Base-by-base conservation (phyloP, 2,329 filamentous ascomycete genomes). In the Xylaria arbuscula region DNA sequence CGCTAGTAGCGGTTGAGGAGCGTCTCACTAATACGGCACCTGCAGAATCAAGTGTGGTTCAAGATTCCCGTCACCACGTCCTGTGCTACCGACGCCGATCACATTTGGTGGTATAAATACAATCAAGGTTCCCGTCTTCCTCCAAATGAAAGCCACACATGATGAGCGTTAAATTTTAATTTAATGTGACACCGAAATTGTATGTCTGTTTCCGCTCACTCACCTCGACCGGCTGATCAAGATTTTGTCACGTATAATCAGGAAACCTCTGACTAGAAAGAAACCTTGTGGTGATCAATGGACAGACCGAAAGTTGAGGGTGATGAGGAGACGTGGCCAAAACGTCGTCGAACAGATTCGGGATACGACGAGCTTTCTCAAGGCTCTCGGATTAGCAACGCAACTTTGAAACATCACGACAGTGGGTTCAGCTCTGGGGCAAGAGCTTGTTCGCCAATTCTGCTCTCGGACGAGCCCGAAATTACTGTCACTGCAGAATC, bases 311-410 rank as follows among this genome's bases (percentile, higher is more conserved):
- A 28, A 19, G 42, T 48, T 53, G 28, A 56, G 32, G 36, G 59
- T 28, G 38, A 58, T 24, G 54, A 59, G 24, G 53, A 63, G 40
- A 38, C 67, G n/a, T 54, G 36, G n/a, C 32, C 22, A 13, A 69
- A 66, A 50, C 67, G 67, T 42, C 54, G 58, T n/a, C 62, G 67
- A 24, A 69, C 53, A 3, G 62, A 69, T 62, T 66, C 67, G 4
- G 67, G 58, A 22, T 69, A 62, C 36, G 51, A 40, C 36, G 67
- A 57, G 15, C 56, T 62, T 38, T 62, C 66, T n/a, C 62, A 61
- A 51, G 24, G 8, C 17, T 69, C 67, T 19, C 62, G 50, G 13
- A 15, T 48, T 11, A 32, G 47, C 42, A 57, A 24, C 10, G n/a
- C 19, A 10, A 17, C 19, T 34, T 59, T 62, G n/a, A 59, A 66